Conservation (phyloP, 306 rosid species). For the Biancaea sappan region DNA sequence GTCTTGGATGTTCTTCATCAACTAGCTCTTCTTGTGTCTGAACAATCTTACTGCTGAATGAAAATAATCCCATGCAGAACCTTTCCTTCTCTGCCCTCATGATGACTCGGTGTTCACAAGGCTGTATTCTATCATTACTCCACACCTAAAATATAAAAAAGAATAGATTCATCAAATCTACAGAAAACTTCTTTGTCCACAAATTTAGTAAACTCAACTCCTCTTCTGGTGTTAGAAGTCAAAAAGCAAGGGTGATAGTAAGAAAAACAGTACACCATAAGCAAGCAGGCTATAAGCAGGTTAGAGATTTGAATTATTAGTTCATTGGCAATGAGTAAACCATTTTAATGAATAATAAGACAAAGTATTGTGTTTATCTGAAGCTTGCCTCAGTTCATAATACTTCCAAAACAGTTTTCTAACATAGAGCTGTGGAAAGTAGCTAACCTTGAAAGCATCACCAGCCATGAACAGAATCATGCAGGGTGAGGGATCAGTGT, state of each 20-base stretch:
- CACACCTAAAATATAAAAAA: constrained; percentile 29
- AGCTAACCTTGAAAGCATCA: constrained; percentile 38
- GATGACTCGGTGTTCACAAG: constrained; percentile 35
- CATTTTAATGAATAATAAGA: background rate
- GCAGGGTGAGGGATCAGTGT: constrained; percentile 36
- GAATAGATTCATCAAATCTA: too few species aligned
- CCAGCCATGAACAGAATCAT: constrained; percentile 42
- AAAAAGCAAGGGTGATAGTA: too few species aligned
- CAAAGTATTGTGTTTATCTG: background rate
- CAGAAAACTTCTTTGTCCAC: too few species aligned
- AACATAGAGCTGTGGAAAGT: too few species aligned
- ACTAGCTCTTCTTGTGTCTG: constrained; percentile 30
- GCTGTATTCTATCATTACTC: constrained; percentile 33
- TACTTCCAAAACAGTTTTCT: too few species aligned
- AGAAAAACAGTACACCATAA: background rate
- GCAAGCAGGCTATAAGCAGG: too few species aligned
- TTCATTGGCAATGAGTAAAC: too few species aligned
- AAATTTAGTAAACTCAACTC: too few species aligned
- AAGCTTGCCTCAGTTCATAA: background rate
- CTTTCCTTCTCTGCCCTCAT: constrained; percentile 34
- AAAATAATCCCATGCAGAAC: constrained; percentile 37
- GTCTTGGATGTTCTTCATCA: constrained; percentile 36
- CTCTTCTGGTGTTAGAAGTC: too few species aligned
- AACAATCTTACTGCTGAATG: constrained; percentile 17
- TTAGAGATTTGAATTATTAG: background rate